phyloP scores from a whole-genome alignment of 2,329 filamentous ascomycete species.

The Dactylellina sp. region DNA sequence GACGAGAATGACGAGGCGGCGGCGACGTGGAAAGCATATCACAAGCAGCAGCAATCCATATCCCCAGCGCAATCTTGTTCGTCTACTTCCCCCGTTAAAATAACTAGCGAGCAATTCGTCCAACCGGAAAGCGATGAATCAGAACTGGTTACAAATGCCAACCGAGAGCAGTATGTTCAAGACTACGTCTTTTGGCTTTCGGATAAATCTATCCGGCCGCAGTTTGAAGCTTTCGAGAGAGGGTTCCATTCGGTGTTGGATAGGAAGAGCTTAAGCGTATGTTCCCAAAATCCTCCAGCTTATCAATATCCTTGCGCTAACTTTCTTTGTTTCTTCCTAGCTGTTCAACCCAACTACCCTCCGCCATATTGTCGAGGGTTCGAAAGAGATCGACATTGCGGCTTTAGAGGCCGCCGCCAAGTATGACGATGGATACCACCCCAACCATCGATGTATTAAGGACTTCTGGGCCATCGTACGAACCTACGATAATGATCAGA shows the following conservation, averaged over 20 bases:
- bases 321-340: constrained; percentile 35
- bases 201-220: constrained; percentile 78
- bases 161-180: constrained; percentile 80
- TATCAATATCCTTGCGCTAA: not conserved
- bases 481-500: constrained; percentile 75
- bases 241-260: constrained; percentile 84
- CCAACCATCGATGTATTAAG: constrained; percentile 75
- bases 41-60: constrained; percentile 41
- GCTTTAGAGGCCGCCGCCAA: constrained; percentile 77
- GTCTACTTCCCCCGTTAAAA: constrained; percentile 44
- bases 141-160: constrained; percentile 79
- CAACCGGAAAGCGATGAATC: constrained; percentile 39
- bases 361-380: constrained; percentile 83
- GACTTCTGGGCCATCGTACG: constrained; percentile 88
- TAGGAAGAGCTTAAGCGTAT: constrained; percentile 72
- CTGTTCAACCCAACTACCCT: constrained; percentile 79
- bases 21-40: constrained; percentile 51
- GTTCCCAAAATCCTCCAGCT: constrained; percentile 60
- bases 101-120: constrained; percentile 46
- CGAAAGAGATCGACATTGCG: constrained; percentile 80
- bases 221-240: constrained; percentile 81
- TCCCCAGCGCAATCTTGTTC: constrained; percentile 33
- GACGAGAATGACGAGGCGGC: constrained; percentile 52
- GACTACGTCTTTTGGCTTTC: constrained; percentile 89
- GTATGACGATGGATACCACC: constrained; percentile 83